Evolutionary conservation across 179 eudicot species (phyloP), one percentile per base, ranked within the genome.

Genomic region (Spinacia oleracea): DNA sequence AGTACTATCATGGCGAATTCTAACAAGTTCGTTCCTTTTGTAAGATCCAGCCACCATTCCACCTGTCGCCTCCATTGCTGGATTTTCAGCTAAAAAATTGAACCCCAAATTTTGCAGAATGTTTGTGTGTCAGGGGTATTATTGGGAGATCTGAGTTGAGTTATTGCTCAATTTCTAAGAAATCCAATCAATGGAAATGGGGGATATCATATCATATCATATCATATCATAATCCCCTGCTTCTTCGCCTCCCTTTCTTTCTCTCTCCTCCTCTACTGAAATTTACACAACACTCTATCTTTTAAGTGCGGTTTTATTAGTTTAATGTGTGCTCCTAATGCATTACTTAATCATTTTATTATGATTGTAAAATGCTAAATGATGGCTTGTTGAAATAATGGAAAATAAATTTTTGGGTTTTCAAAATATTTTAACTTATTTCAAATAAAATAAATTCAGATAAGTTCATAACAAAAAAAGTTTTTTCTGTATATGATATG

Each of bases 31-130:
- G 62, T 95, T 95, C 77, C 97, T 85, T 48, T 89, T 86, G 85
- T 95, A 87, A 12, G 97, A 95, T 91, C 97, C 98, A 84, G 97
- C 98, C 48, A 95, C 97, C 92, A 93, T 83, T 45, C 97, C 98
- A 78, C 87, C 89, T 73, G 85, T 90, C 9, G 97, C 91, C 77
- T 91, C 97, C 97, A 95, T 95, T 69, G 55, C 50, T 64, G 31
- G 70, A 42, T 40, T 31, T 42, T 62, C 16, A 51, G 53, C 77
- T 72, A 55, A 35, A 32, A 42, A 43, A 45, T 48, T 20, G 8
- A 51, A 53, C 78, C 73, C 55, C 5, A 79, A 64, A 65, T 72
- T 10, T 4, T 10, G 50, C 72, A 23, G 50, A 79, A 9, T 68
- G 74, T 65, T 75, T 68, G 63, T 75, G 77, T 70, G 78, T 72